Evolutionary conservation across 225 moss, liverwort and hornwort species (phyloP), one percentile per base, ranked within the genome.

Genomic region (Bryum argenteum): DNA sequence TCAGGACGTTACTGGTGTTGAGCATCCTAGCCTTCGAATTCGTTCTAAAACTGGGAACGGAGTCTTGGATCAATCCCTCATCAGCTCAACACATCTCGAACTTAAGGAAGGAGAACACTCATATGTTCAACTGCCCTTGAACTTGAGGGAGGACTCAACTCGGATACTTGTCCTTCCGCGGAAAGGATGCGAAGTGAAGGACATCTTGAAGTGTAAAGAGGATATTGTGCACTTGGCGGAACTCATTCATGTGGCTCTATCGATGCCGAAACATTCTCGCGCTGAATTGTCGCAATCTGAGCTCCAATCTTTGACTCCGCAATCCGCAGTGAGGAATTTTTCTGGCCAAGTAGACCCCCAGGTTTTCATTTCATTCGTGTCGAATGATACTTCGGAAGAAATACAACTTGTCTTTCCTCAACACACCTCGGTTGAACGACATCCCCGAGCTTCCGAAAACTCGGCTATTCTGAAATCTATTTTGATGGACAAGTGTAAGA

Each of bases 401-500:
- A 75, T 75, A 62, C 70, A 74, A 60, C 69, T 70, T 53, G 54
- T 74, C 41, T 78, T 74, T 26, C 61, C 75, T 67, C 71, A 21
- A 20, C 55, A 37, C 11, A 57, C 23, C 26, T 28, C 65, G 37
- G 26, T 69, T 62, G 79, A 64, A 65, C 58, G 43, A 60, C 64
- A 76, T 73, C 58, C 47, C 3, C 67, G 17, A 45, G 64, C 58
- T 37, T 45, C 72, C 51, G 76, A 69, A 50, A 73, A 76, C 69
- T 73, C 72, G 41, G 54, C 71, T 45, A 33, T 83, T 54, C 59
- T 79, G 22, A 75, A 73, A 61, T 76, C 76, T 51, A 83, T 79
- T 56, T 42, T 79, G 72, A 44, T 76, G 71, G 83, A 63, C 24
- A 79, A 79, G 57, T 68, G 63, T 42, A 75, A 71, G 51, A 63